A percentile compares a stretch with the other conserved stretches of the same genome.
Conservation (phyloP, 75 land plant species). For the Cryptomeria japonica region DNA sequence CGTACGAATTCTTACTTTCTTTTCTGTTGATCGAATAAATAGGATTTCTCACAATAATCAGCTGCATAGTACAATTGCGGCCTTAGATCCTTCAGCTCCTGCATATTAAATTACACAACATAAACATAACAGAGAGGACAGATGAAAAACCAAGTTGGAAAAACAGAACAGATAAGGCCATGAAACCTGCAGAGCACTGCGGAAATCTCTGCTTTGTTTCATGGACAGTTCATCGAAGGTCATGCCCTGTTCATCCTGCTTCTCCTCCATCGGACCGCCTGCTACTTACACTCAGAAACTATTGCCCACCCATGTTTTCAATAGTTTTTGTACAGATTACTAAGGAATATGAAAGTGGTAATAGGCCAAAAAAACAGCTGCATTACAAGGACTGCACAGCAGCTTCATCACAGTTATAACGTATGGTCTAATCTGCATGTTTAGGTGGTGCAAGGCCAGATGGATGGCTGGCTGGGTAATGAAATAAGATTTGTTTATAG, state of each 20-base stretch:
- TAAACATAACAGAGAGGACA: background rate
- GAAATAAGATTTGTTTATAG: background rate
- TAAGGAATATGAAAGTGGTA: background rate
- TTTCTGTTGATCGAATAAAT: constrained; percentile 42
- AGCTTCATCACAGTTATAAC: background rate
- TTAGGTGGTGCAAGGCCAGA: background rate
- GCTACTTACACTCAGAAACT: background rate
- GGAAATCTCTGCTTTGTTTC: constrained; percentile 36
- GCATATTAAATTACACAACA: background rate
- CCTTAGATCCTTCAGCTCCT: constrained; percentile 48
- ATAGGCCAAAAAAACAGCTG: background rate
- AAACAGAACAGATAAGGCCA: constrained; percentile 5
- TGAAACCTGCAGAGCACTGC: constrained; percentile 27
- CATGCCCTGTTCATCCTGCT: constrained; percentile 15
- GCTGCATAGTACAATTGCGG: constrained; percentile 57
- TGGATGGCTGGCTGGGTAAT: background rate
- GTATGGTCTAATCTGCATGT: background rate
- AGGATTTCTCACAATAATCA: constrained; percentile 55
- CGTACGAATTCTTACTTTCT: constrained; percentile 25
- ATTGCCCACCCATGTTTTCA: background rate
- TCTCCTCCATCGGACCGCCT: constrained; percentile 1
- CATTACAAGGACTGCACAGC: background rate
- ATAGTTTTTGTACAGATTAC: background rate
- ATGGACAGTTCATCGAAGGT: constrained; percentile 46
- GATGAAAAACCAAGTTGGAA: background rate